Evolutionary conservation across 1,139 yeast species (phyloP).

Genomic region (Suhomyces maxii): DNA sequence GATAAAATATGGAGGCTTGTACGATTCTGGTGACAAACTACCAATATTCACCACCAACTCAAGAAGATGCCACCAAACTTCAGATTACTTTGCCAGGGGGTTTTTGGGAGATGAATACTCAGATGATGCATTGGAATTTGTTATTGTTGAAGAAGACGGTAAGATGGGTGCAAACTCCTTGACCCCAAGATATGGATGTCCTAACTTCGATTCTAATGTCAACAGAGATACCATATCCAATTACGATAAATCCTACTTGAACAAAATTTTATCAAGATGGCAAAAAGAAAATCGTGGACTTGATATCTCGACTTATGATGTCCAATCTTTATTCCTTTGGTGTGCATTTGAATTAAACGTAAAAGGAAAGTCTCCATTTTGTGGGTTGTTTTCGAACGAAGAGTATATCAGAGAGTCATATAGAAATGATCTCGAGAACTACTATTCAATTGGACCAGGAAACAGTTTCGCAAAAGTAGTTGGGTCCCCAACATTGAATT

Average conservation of each 20-base stretch:
- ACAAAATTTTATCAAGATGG: conserved; percentile 37
- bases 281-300: conserved; percentile 42
- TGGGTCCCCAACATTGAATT: conserved; percentile 33
- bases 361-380: conserved; percentile 47
- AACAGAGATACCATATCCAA: conserved; percentile 20
- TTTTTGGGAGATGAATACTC: conserved; percentile 29
- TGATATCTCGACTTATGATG: conserved; percentile 38
- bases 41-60: conserved; percentile 21
- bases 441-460: conserved; percentile 28
- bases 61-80: conserved; percentile 17
- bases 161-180: conserved; percentile 20
- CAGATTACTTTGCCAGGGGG: conserved; percentile 20
- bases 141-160: conserved; percentile 15
- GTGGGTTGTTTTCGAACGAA: conserved; percentile 50
- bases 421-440: conserved; percentile 42
- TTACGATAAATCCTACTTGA: conserved; percentile 24
- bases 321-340: conserved; percentile 38
- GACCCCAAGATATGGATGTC: conserved; percentile 28
- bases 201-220: conserved; percentile 20
- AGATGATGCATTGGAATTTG: conserved; percentile 7
- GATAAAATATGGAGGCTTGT: conserved; percentile 16
- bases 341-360: conserved; percentile 57
- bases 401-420: conserved; percentile 49
- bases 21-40: conserved; percentile 15
- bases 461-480: conserved; percentile 23